Percentiles rank a stretch among this genome's conserved stretches.
Conservation (phyloP, 139 green algal species). For the Volvox reticuliferus region DNA sequence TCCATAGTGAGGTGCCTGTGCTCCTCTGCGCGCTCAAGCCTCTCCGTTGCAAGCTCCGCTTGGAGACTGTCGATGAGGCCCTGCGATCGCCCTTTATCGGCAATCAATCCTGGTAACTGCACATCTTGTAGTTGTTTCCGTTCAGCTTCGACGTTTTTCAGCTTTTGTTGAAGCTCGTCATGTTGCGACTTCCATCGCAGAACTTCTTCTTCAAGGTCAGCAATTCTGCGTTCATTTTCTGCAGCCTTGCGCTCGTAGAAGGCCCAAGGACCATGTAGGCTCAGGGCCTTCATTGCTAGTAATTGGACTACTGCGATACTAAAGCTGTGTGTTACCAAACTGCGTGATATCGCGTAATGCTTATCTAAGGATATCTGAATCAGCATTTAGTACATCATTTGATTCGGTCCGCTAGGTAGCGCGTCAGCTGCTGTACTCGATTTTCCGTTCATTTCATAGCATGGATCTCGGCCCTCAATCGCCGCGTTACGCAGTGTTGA, state of each 20-base stretch:
- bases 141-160: not conserved
- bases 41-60: not conserved
- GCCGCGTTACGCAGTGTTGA: no score
- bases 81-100: slow-evolving; percentile 12
- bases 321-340: no score
- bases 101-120: not conserved
- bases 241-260: slow-evolving; percentile 49
- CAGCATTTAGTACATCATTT: no score
- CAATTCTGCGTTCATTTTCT: slow-evolving; percentile 34
- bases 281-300: slow-evolving; percentile 43
- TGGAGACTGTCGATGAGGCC: slow-evolving; percentile 19
- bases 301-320: no score
- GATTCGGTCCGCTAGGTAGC: not conserved
- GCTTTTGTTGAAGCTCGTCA: not conserved
- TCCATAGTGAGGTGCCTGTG: not conserved
- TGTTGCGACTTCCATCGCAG: not conserved
- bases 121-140: not conserved
- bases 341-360: no score
- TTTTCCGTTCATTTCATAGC: slow-evolving; percentile 1
- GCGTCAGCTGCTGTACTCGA: not conserved
- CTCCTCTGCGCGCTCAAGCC: not conserved
- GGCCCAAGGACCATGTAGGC: slow-evolving; percentile 48
- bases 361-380: no score
- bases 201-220: slow-evolving; percentile 11
- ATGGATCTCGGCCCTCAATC: not conserved